Percentiles rank a stretch among this genome's conserved stretches.
These are phyloP conservation scores for Salix dunnii DNA, from an alignment of 345 rosid genomes.

Conservation along the genomic window DNA sequence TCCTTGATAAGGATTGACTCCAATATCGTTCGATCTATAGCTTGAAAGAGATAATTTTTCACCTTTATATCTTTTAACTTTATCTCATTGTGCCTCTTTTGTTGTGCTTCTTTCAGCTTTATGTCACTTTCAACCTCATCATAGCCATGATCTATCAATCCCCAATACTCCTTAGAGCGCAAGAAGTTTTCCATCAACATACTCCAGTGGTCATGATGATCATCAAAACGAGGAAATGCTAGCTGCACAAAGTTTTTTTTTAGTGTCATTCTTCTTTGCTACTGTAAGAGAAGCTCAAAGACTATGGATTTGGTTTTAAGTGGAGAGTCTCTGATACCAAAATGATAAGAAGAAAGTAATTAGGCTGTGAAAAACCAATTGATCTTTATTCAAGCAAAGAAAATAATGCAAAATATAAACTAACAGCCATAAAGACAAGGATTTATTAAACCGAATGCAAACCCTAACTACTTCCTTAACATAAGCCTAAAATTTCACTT, in stretches of 20 bases:
- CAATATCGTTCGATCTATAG: not conserved
- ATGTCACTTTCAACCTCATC: not conserved
- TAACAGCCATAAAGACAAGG: too few species aligned
- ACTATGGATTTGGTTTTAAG: not conserved
- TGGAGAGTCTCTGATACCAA: not conserved
- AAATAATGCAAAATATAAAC: too few species aligned
- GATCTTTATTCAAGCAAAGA: too few species aligned
- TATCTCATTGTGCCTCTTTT: not conserved
- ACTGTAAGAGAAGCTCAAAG: not conserved
- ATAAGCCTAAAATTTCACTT: too few species aligned
- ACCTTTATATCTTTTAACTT: not conserved
- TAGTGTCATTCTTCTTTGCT: not conserved
- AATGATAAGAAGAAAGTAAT: too few species aligned
- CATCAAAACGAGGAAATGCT: not conserved
- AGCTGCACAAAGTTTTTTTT: not conserved
- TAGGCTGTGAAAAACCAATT: too few species aligned
- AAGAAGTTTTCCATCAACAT: constrained; percentile 5
- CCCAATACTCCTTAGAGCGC: not conserved
- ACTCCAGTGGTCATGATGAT: not conserved
- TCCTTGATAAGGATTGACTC: not conserved
- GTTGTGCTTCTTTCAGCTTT: not conserved
- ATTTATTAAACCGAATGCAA: too few species aligned
- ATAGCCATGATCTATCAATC: not conserved
- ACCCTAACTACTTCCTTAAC: too few species aligned
- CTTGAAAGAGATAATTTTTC: not conserved